Evolutionary conservation across 176 grass and related monocot species (phyloP).

Genomic region (Aegilops longissima): DNA sequence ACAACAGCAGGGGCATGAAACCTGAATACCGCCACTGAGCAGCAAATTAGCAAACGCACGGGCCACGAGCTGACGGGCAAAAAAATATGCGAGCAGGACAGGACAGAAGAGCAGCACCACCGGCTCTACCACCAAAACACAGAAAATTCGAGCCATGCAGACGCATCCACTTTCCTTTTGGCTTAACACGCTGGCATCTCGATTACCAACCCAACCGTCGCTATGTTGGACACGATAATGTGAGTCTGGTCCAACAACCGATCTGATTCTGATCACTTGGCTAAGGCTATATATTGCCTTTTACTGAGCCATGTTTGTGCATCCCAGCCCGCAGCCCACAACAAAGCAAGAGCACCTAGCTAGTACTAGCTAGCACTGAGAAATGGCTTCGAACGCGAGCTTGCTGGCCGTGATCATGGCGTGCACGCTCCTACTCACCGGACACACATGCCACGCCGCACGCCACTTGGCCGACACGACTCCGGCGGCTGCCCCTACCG

Average conservation of each 20-base stretch:
- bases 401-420: conserved; percentile 13
- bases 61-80: too few relatives aligned
- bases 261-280: not conserved
- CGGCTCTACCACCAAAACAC: not conserved
- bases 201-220: not conserved
- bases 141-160: not conserved
- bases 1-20: too few relatives aligned
- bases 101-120: not conserved
- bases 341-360: not conserved
- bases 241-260: not conserved
- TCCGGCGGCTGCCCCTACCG: not conserved
- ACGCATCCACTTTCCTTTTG: not conserved
- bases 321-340: not conserved
- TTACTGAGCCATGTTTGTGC: not conserved
- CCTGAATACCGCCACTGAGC: too few relatives aligned
- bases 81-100: too few relatives aligned
- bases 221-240: not conserved
- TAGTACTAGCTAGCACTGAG: not conserved
- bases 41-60: too few relatives aligned
- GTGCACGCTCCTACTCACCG: not conserved
- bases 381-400: conserved; percentile 9
- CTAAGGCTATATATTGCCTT: not conserved
- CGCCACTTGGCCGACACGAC: not conserved
- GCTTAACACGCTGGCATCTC: not conserved
- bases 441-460: conserved; percentile 4